Evolutionary conservation across 225 moss, liverwort and hornwort species (phyloP).

Genomic region (Physcomitrellopsis africana): DNA sequence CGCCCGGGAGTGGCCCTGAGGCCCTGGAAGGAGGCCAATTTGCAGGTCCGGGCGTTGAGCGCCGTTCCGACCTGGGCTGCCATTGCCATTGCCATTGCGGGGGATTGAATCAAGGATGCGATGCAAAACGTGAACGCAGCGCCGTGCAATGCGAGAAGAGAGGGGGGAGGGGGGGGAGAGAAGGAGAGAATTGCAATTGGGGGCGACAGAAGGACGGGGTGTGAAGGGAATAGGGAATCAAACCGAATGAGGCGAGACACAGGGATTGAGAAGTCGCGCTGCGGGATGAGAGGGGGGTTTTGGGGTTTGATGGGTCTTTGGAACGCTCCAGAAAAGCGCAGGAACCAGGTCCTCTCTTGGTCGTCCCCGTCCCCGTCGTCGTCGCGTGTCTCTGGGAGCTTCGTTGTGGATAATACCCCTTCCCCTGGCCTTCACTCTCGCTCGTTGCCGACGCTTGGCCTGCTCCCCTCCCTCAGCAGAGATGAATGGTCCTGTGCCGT

Average conservation of each 20-base stretch:
- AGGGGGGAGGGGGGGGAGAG: background rate
- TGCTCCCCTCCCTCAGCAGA: too few species aligned
- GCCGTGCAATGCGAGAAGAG: background rate
- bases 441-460: too few species aligned
- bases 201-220: too few species aligned
- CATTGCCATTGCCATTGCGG: background rate
- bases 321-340: background rate
- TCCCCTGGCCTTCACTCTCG: too few species aligned
- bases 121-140: background rate
- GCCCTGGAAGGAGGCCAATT: conserved; percentile 29
- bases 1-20: conserved; percentile 7
- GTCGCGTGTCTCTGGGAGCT: too few species aligned
- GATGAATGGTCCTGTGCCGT: too few species aligned
- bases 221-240: too few species aligned
- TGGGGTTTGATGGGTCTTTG: background rate
- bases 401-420: too few species aligned
- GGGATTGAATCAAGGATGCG: background rate
- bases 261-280: background rate
- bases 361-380: too few species aligned
- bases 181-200: too few species aligned
- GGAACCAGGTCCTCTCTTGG: too few species aligned
- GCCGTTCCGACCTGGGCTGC: background rate
- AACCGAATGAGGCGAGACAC: background rate
- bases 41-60: background rate
- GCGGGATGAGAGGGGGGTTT: background rate